Evolutionary conservation across 139 green algal genomes (phyloP).

Genomic region (Picochlorum sp.): DNA sequence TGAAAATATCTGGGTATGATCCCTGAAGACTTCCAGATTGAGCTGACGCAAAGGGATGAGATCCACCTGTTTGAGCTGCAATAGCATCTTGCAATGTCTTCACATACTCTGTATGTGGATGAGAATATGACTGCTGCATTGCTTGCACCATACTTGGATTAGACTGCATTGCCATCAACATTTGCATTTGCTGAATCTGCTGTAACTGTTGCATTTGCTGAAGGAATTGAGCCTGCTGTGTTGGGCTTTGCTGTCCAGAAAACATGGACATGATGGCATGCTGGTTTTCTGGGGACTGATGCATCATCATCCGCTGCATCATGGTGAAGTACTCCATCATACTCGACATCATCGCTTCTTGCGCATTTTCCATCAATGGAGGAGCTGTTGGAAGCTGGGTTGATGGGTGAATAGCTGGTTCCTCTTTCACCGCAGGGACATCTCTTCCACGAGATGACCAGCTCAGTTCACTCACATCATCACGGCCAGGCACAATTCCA

Average conservation of each 20-base stretch:
- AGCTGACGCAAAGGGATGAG: too few relatives aligned
- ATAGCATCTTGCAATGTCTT: neutral
- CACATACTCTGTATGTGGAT: neutral
- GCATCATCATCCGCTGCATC: conserved; percentile 8
- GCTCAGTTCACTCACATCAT: conserved; percentile 5
- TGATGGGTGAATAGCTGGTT: neutral
- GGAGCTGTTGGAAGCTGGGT: neutral
- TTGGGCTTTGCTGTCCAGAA: neutral
- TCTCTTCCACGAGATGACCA: neutral
- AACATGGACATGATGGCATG: conserved; percentile 4
- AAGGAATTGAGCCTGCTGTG: neutral
- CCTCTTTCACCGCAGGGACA: neutral
- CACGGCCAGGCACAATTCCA: conserved; percentile 2
- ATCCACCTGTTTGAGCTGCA: neutral
- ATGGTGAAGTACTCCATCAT: conserved; percentile 12
- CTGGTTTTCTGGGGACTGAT: neutral
- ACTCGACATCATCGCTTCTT: neutral
- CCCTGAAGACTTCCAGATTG: too few relatives aligned
- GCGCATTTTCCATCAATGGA: neutral
- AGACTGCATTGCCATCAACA: conserved; percentile 1
- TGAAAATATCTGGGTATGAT: too few relatives aligned
- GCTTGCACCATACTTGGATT: neutral
- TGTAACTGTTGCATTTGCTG: neutral
- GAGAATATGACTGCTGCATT: neutral
- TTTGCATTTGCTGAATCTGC: neutral